Conservation (phyloP, 2,329 filamentous ascomycete genomes). For the Tricladium varicosporioides region DNA sequence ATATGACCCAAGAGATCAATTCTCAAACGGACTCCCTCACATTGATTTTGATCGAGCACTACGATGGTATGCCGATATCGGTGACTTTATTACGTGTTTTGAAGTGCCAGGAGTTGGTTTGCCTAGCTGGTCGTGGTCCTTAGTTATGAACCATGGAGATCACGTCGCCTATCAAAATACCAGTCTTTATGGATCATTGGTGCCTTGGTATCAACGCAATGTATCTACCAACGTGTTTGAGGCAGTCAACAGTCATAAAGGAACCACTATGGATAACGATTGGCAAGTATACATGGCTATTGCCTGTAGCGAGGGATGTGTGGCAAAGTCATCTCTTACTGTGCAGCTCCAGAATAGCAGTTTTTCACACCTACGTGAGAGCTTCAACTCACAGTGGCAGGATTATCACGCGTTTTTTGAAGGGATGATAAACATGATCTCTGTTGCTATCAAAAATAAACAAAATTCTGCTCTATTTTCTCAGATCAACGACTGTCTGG, state of each 20-base stretch:
- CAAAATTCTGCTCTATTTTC: constrained; percentile 1
- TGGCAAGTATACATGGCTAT: constrained; percentile 3
- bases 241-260: neutral
- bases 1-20: neutral
- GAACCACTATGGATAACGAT: constrained; percentile 1
- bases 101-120: neutral
- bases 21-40: neutral
- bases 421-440: neutral
- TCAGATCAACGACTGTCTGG: neutral
- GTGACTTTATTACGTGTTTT: neutral
- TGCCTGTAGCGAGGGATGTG: constrained; percentile 6
- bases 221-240: neutral
- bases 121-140: constrained; percentile 3
- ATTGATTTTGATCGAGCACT: constrained; percentile 1
- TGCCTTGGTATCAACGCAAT: neutral
- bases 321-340: neutral
- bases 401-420: neutral
- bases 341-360: neutral
- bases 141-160: neutral
- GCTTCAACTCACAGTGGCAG: neutral
- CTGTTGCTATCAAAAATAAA: neutral
- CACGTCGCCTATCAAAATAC: constrained; percentile 1
- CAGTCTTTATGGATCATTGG: neutral
- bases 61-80: constrained; percentile 4
- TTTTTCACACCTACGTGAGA: neutral